Conservation (phyloP, 345 rosid species). For the Eucalyptus caleyi region DNA sequence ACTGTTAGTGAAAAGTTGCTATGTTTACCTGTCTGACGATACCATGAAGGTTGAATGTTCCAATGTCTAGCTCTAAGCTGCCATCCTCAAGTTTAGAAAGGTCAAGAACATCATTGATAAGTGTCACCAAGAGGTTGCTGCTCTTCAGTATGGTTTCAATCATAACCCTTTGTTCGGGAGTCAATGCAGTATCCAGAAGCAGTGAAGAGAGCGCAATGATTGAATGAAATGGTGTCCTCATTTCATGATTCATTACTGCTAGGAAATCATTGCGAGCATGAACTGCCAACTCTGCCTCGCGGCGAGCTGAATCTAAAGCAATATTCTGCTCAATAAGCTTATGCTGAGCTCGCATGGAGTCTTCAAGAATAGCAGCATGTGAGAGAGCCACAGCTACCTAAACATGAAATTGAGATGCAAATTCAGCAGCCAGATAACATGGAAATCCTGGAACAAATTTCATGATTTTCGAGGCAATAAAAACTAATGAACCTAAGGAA, state of each 20-base stretch:
- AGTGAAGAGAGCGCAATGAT: constrained; percentile 82
- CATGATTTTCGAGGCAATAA: background rate
- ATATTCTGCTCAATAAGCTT: constrained; percentile 80
- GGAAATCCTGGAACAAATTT: background rate
- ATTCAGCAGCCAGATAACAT: background rate
- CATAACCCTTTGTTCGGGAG: constrained; percentile 81
- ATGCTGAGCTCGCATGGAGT: constrained; percentile 82
- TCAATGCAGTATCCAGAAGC: constrained; percentile 69
- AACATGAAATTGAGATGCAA: background rate
- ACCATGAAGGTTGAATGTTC: constrained; percentile 52
- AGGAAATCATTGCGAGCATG: constrained; percentile 94
- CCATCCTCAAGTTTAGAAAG: constrained; percentile 93
- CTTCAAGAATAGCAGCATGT: constrained; percentile 92
- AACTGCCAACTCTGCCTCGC: constrained; percentile 82
- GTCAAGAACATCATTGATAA: constrained; percentile 84
- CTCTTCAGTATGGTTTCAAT: constrained; percentile 83
- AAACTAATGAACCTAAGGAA: background rate
- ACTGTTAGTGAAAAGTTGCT: background rate
- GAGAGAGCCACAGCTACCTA: constrained; percentile 98
- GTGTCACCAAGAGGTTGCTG: constrained; percentile 78
- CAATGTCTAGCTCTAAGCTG: constrained; percentile 57
- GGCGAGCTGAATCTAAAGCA: constrained; percentile 72
- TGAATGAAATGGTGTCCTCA: constrained; percentile 95
- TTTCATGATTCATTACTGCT: constrained; percentile 96
- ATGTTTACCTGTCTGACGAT: constrained; percentile 59